These are phyloP conservation scores for Sporothrix brunneoviolacea DNA, from an alignment of 2,329 filamentous ascomycete genomes.

Conservation along the genomic window DNA sequence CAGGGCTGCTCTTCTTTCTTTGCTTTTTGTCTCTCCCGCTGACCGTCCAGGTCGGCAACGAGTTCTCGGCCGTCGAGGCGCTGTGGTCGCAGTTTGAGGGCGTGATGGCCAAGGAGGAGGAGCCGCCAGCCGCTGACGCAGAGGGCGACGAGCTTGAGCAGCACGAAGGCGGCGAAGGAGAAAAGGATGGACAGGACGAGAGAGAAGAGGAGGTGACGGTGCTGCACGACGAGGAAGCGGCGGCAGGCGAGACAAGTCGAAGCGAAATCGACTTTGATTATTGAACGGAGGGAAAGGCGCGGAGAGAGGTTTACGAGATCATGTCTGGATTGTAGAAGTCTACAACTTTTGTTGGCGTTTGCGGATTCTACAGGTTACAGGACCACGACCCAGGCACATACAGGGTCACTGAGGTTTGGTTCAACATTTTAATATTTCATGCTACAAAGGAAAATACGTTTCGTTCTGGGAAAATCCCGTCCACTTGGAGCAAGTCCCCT, in stretches of 20 bases:
- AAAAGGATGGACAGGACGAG: background rate
- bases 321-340: too few relatives aligned
- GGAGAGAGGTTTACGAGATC: too few relatives aligned
- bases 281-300: too few relatives aligned
- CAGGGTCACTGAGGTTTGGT: background rate
- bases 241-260: background rate
- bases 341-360: background rate
- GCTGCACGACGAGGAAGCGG: background rate
- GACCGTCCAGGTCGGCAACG: slow-evolving; percentile 68
- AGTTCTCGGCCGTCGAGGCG: slow-evolving; percentile 94
- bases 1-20: background rate
- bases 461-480: background rate
- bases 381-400: too few relatives aligned
- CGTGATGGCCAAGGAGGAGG: slow-evolving; percentile 68
- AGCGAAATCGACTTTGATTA: background rate
- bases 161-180: background rate
- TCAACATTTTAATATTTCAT: slow-evolving; percentile 12
- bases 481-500: slow-evolving; percentile 3
- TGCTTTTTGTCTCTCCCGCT: background rate
- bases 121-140: slow-evolving; percentile 24
- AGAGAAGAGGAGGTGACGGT: background rate
- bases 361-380: too few relatives aligned
- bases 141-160: slow-evolving; percentile 3
- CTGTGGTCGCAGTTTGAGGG: slow-evolving; percentile 96
- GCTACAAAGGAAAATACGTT: slow-evolving; percentile 17